Evolutionary conservation across 1,284 basidiomycete genomes (phyloP), one percentile per base, ranked within the genome.

Genomic region (Bjerkandera adusta): DNA sequence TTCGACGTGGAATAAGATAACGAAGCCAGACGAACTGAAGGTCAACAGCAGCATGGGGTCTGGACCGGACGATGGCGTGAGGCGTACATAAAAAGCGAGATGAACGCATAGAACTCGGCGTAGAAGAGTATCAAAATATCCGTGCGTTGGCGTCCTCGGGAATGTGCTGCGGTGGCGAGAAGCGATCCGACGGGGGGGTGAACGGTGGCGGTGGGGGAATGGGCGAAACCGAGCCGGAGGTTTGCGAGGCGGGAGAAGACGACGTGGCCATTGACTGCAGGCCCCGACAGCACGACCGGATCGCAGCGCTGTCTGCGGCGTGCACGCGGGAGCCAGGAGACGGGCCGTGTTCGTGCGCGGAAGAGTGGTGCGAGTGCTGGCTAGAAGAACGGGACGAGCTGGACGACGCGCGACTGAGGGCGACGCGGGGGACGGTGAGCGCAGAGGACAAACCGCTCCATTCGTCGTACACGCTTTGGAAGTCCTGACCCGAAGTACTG

Each of bases 301-400:
- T n/a, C n/a, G n/a, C 43, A 40, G 8, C 24, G n/a, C 30, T 20
- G 32, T 43, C 38, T 5, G 49, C 20, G 15, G 24, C 11, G 43
- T 36, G 33, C n/a, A n/a, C n/a, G n/a, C n/a, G n/a, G 11, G 40
- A 18, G 25, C 41, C 20, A 12, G 43, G 36, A 7, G 43, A 37
- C 15, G 34, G 33, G 18, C 33, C 39, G n/a, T 26, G 29, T 25
- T 46, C 39, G 8, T 40, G 49, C 13, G 52, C 48, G 7, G 51
- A 47, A 30, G 51, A 52, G 18, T 32, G 33, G 16, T 43, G 49
- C 26, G 52, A 53, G 26, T 39, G 48, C 15, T 47, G 49, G 40
- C 52, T 47, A 16, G 52, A 54, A 32, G 52, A 47, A n/a, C 50
- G 43, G 5, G 52, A 51, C 13, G 52, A 54, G 18, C 36, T 42